phyloP scores from a whole-genome alignment of 2,329 filamentous ascomycete genomes.

The Talaromyces albobiverticillius region DNA sequence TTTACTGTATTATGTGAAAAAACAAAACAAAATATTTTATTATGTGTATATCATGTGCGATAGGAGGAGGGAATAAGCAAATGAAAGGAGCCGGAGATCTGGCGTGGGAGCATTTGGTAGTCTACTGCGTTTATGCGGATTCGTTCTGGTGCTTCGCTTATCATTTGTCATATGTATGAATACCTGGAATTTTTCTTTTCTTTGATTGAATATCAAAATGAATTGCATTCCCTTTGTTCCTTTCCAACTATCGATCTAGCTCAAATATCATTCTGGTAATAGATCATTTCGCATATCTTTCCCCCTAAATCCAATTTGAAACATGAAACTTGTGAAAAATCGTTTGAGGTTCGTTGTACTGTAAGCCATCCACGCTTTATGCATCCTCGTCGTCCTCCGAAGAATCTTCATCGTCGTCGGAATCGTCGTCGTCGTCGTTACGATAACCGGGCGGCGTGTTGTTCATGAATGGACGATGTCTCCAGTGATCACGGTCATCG shows the following conservation, averaged over 20 bases:
- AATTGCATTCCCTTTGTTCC: neutral
- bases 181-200: too few relatives aligned
- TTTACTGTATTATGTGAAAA: conserved; percentile 2
- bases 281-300: too few relatives aligned
- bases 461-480: neutral
- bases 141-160: neutral
- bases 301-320: too few relatives aligned
- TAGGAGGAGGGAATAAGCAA: neutral
- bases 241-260: neutral
- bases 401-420: neutral
- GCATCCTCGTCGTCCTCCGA: neutral
- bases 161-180: conserved; percentile 4
- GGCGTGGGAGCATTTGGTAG: neutral
- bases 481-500: neutral
- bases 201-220: neutral
- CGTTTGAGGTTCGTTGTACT: too few relatives aligned
- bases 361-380: too few relatives aligned
- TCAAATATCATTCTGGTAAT: too few relatives aligned
- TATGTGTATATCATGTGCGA: conserved; percentile 1
- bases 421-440: neutral
- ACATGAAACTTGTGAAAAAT: too few relatives aligned
- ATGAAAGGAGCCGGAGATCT: neutral
- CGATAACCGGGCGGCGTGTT: too few relatives aligned
- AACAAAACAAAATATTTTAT: neutral
- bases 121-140: neutral